Conservation (phyloP, 2,329 filamentous ascomycete species). For the Fusarium protoensiforme region DNA sequence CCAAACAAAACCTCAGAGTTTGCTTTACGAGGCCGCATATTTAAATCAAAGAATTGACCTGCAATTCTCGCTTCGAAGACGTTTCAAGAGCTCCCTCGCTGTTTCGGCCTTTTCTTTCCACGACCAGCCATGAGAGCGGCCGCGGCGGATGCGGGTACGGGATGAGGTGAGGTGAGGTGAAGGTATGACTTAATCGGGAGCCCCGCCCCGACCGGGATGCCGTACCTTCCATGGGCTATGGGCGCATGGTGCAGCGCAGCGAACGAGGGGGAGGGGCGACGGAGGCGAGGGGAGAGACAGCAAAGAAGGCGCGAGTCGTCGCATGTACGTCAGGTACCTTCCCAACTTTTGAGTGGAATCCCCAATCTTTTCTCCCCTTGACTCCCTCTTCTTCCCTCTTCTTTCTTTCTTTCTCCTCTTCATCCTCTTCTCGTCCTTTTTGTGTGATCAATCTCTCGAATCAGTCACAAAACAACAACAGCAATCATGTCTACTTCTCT, state of each 20-base stretch:
- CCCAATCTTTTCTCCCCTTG: constrained; percentile 31
- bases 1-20: not conserved
- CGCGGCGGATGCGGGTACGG: constrained; percentile 7
- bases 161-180: constrained; percentile 35
- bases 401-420: constrained; percentile 9
- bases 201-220: constrained; percentile 30
- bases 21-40: not conserved
- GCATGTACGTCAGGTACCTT: constrained; percentile 38
- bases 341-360: constrained; percentile 33
- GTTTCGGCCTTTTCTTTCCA: not conserved
- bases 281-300: constrained; percentile 27
- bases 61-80: not conserved
- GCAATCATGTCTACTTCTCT: constrained; percentile 83
- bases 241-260: constrained; percentile 16
- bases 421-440: constrained; percentile 10
- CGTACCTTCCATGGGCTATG: constrained; percentile 17
- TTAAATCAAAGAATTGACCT: not conserved
- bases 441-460: constrained; percentile 19
- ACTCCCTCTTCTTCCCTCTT: constrained; percentile 15
- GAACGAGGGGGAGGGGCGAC: constrained; percentile 38
- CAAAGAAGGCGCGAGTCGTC: constrained; percentile 30
- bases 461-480: constrained; percentile 26
- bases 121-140: not conserved
- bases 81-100: not conserved
- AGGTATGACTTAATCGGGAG: constrained; percentile 35